These are phyloP conservation scores for Hypoxylon sp. DNA, from an alignment of 2,329 filamentous ascomycete species.

Conservation along the genomic window DNA sequence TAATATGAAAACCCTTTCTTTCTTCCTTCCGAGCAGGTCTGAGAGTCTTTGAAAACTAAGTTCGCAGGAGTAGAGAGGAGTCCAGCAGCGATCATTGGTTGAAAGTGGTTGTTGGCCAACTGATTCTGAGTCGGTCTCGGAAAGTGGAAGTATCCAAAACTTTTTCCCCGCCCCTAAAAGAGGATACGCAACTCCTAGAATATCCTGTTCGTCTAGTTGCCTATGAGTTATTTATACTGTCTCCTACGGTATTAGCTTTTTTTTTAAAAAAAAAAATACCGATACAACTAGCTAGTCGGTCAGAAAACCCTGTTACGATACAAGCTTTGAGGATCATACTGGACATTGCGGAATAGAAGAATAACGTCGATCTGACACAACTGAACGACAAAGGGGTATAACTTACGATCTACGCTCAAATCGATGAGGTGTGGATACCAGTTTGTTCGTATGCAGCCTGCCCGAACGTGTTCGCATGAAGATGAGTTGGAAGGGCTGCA, in stretches of 20 bases:
- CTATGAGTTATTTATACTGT: constrained; percentile 35
- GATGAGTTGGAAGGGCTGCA: constrained; percentile 54
- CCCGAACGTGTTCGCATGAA: constrained; percentile 63
- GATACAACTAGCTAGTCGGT: background rate
- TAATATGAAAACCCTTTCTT: constrained; percentile 52
- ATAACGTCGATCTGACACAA: constrained; percentile 40
- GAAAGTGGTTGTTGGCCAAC: constrained; percentile 50
- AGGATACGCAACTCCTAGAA: constrained; percentile 37
- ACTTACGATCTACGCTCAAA: constrained; percentile 43
- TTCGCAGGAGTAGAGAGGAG: constrained; percentile 47
- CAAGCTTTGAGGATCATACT: background rate
- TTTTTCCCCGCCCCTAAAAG: constrained; percentile 45
- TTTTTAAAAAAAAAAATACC: background rate
- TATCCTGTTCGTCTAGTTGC: constrained; percentile 30
- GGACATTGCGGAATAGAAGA: constrained; percentile 1
- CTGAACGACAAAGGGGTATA: constrained; percentile 36
- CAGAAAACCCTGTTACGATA: constrained; percentile 14
- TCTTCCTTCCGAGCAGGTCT: constrained; percentile 48
- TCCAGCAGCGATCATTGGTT: constrained; percentile 50
- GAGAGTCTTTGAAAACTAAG: constrained; percentile 50
- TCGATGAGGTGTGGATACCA: constrained; percentile 52
- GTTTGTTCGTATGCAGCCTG: constrained; percentile 59
- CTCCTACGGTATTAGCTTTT: constrained; percentile 9
- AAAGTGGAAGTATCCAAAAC: constrained; percentile 51
- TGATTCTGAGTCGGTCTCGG: constrained; percentile 55